Evolutionary conservation across 352 stramenopile species (phyloP), one percentile per base, ranked within the genome.

Genomic region (Lagenidium sp.): DNA sequence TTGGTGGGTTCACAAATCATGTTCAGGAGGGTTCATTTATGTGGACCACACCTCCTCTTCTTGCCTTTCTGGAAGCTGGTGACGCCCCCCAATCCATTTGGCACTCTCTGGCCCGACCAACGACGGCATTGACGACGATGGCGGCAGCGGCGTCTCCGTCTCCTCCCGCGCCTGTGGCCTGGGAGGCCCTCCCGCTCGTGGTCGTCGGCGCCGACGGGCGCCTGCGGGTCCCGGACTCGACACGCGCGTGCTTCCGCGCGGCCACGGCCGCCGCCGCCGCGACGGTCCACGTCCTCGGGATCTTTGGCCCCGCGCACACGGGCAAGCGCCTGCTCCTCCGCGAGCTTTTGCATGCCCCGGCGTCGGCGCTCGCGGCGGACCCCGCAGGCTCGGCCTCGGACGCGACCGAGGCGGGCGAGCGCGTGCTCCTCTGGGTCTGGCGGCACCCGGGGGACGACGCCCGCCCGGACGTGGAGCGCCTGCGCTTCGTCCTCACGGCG

Each of bases 351-450:
- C 44, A 55, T 25, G 44, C 65, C 35, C 40, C 50, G 37, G 36
- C 39, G 15, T n/a, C n/a, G n/a, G n/a, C n/a, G n/a, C n/a, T n/a
- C n/a, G n/a, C n/a, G n/a, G n/a, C n/a, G n/a, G 48, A 49, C 8
- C 46, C 22, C 44, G 54, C 18, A 23, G 47, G 59, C 25, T 61
- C 73, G 56, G 36, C 28, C 23, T 8, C 7, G 1, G 34, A 36
- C 20, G 36, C 29, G 6, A 13, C 22, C 4, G 39, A 51, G 4
- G 43, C 23, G 18, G 18, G 34, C 8, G 22, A 26, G 13, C 28
- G 31, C 41, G 67, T 80, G 37, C 36, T 78, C 10, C 50, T 84
- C 10, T 84, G 68, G 71, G 38, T 84, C 4, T 84, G 65, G 65
- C 8, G 50, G 15, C 5, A 8, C 29, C 26, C 30, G 19, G 25